These are phyloP conservation scores for Astragalus glycyphyllos DNA, from an alignment of 306 rosid genomes.

Conservation along the genomic window DNA sequence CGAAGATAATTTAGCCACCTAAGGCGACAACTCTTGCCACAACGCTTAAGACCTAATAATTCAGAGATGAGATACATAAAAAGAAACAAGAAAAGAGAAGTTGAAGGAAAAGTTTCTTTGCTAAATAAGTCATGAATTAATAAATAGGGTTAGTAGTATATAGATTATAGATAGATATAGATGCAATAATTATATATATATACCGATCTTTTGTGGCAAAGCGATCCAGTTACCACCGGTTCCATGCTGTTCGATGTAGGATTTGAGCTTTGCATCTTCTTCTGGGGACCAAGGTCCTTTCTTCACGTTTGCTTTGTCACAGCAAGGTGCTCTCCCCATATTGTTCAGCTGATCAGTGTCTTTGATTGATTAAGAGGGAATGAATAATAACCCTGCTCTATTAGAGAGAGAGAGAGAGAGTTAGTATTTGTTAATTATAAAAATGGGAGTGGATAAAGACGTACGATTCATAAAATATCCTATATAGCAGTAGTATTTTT, in stretches of 20 bases:
- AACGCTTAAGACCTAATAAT: conserved; percentile 75
- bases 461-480: conserved; percentile 59
- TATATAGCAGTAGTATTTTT: conserved; percentile 35
- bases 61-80: neutral
- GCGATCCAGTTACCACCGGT: conserved; percentile 98
- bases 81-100: neutral
- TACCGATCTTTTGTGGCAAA: conserved; percentile 85
- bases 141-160: neutral
- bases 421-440: conserved; percentile 12
- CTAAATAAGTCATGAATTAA: neutral
- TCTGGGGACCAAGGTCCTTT: conserved; percentile 95
- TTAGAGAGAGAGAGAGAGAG: neutral
- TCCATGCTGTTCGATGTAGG: conserved; percentile 78
- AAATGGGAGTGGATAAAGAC: conserved; percentile 48
- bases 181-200: too few species aligned
- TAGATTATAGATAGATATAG: neutral
- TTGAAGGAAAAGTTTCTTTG: neutral
- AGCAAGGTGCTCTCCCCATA: conserved; percentile 97
- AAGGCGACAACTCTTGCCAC: conserved; percentile 93
- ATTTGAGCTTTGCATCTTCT: conserved; percentile 87
- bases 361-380: neutral
- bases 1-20: conserved; percentile 94
- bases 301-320: conserved; percentile 97
- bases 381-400: too few species aligned
- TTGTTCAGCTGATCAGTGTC: neutral